Base-by-base conservation (phyloP, 140 eudicot genomes). In the Stevia rebaudiana region DNA sequence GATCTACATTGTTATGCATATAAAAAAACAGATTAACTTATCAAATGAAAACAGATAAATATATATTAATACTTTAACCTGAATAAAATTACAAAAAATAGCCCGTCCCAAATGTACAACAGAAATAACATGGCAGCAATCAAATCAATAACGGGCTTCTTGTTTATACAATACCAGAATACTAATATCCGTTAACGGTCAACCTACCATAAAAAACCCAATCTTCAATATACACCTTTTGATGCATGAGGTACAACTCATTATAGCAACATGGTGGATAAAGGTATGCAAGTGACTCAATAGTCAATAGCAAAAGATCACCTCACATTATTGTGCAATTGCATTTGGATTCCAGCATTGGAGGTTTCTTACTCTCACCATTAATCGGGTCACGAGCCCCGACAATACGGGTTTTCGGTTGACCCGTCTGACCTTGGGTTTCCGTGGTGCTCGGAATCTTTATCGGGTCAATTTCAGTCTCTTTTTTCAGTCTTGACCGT, bases 301-400 rank as follows among this genome's bases (percentile, higher is more conserved):
- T 28, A 28, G 33, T 1, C 33, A 1, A 28, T 28, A 28, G 52
- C 16, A 10, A 22, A 46, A 17, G 24, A 47, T 61, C 51, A 17
- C 48, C 22, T 81, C 78, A 90, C 97, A 90, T 90, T 72, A 87
- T 84, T 54, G 75, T 72, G 85, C 97, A 90, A 36, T 90, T 90
- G 82, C 97, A 90, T 78, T 88, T 92, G 17, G 98, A 88, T 69
- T 92, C 98, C 48, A 83, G 79, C 85, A 75, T 81, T n/a, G 87
- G 94, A 58, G 95, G 96, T 65, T 79, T 79, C 76, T 69, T 75
- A 67, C 70, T 84, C 72, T 83, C 96, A 41, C 54, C 78, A 0
- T 74, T 81, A 39, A 68, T 72, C 46, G 75, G 72, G 31, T 74
- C 74, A 12, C 73, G 54, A 24, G 57, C 40, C 44, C 94, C 90